These are phyloP conservation scores for Lactarius hatsudake DNA, from an alignment of 768 basidiomycete species.

Conservation along the genomic window DNA sequence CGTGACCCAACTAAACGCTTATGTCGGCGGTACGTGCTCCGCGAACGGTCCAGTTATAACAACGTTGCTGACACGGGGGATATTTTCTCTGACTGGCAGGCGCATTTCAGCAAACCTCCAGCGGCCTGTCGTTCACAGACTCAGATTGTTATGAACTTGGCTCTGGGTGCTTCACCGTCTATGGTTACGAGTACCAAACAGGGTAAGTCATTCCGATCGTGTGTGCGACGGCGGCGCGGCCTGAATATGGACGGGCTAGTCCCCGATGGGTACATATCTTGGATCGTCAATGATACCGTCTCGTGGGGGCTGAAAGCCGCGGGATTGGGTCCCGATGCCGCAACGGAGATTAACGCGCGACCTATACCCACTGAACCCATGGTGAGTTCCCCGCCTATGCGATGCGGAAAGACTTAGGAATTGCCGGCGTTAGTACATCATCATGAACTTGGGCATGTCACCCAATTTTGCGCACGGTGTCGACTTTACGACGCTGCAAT, in stretches of 20 bases:
- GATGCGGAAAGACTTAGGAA: not conserved
- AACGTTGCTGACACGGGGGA: not conserved
- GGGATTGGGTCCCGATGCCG: slow-evolving; percentile 61
- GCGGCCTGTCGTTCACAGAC: slow-evolving; percentile 65
- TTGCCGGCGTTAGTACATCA: slow-evolving; percentile 57
- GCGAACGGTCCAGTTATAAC: not conserved
- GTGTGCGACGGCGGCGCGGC: slow-evolving; percentile 34
- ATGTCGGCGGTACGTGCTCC: slow-evolving; percentile 51
- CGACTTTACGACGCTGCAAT: slow-evolving; percentile 66
- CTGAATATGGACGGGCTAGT: not conserved
- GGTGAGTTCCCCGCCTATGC: slow-evolving; percentile 43
- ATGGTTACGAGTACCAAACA: slow-evolving; percentile 70
- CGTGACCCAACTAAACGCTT: slow-evolving; percentile 58
- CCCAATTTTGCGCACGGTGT: slow-evolving; percentile 66
- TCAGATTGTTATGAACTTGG: slow-evolving; percentile 64
- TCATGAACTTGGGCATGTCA: slow-evolving; percentile 84
- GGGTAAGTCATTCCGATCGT: slow-evolving; percentile 58
- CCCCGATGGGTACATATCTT: slow-evolving; percentile 61
- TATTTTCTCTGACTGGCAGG: slow-evolving; percentile 10
- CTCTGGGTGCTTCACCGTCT: slow-evolving; percentile 61
- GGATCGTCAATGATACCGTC: slow-evolving; percentile 66
- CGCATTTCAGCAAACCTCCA: slow-evolving; percentile 72
- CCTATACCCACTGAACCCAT: slow-evolving; percentile 83
- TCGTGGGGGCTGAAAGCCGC: slow-evolving; percentile 74
- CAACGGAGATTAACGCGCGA: slow-evolving; percentile 58